Base-by-base conservation (phyloP, 495 filamentous ascomycete species). In the Penicillium silybi region DNA sequence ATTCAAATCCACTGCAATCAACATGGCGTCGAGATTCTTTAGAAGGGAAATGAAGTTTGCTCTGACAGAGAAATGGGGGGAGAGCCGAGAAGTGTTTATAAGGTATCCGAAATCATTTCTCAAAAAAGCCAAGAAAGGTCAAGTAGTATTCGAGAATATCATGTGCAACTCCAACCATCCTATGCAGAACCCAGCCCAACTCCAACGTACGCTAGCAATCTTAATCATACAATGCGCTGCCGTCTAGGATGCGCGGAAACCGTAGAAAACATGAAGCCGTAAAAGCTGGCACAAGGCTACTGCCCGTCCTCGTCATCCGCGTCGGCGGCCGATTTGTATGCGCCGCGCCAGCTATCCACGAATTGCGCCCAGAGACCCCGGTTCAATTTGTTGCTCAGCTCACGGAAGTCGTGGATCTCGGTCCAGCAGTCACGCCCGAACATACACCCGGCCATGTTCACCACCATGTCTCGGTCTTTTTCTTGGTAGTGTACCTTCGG, bases 361-460 rank as follows among this genome's bases (percentile, higher is more conserved):
- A 74, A 81, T 51, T 75, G 81, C 71, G 89, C 84, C 90, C 89
- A 96, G 48, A 70, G 74, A n/a, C 78, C 82, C 29, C 88, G 80
- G 71, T 96, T 96, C 17, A 95, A 78, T 65, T 80, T 80, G 53
- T 96, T 89, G 73, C 89, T 92, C 58, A 95, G 72, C 58, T 92
- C 85, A 13, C 92, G 86, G 72, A 88, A 99, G 58, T 85, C 84
- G 69, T 95, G 92, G 80, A 99, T 95, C 71, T 99, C 93, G 25
- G 86, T 84, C 93, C 95, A 97, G 65, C 93, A 99, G 72, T 99
- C 95, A 19, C 93, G 81, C 3, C 93, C 93, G 83, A 87, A 97
- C 62, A 92, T 87, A 65, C 93, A 99, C 3, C 95, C 95, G 2
- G 93, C 93, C 92, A 97, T 97, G 65, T 97, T 99, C 56, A 99